Evolutionary conservation across 1,284 basidiomycete genomes (phyloP).

Genomic region (Trametes sp.): DNA sequence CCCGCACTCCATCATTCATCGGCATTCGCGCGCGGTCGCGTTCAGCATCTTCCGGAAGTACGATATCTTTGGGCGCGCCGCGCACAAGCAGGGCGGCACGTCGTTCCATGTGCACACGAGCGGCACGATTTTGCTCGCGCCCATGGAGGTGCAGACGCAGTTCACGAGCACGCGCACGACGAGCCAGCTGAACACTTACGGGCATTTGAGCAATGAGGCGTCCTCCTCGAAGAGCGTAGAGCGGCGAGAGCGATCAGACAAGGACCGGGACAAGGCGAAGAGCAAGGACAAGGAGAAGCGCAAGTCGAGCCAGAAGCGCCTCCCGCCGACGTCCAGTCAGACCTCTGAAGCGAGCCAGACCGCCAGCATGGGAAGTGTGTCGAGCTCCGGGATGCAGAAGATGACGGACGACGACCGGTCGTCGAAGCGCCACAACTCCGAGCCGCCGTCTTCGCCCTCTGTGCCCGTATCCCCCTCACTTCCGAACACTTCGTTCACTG

Average conservation of each 20-base stretch:
- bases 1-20: constrained; percentile 74
- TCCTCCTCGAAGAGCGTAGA: not conserved
- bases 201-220: constrained; percentile 59
- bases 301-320: constrained; percentile 10
- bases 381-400: constrained; percentile 19
- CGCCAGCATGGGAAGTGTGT: constrained; percentile 37
- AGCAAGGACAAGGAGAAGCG: constrained; percentile 23
- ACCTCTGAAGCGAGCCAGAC: constrained; percentile 33
- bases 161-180: constrained; percentile 83
- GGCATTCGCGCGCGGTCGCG: constrained; percentile 77
- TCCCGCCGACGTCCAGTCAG: not conserved
- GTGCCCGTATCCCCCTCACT: constrained; percentile 31
- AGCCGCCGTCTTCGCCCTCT: constrained; percentile 26
- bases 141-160: constrained; percentile 74
- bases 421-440: constrained; percentile 33
- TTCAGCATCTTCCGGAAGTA: constrained; percentile 79
- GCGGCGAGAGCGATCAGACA: constrained; percentile 20
- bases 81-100: constrained; percentile 26
- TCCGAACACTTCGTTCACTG: constrained; percentile 21
- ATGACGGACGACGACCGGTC: constrained; percentile 25
- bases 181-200: constrained; percentile 69
- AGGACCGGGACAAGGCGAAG: constrained; percentile 20
- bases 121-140: constrained; percentile 68
- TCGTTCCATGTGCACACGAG: constrained; percentile 50
- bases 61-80: constrained; percentile 44